phyloP scores from a whole-genome alignment of 1,139 yeast species.

The Wickerhamiella pararugosa region DNA sequence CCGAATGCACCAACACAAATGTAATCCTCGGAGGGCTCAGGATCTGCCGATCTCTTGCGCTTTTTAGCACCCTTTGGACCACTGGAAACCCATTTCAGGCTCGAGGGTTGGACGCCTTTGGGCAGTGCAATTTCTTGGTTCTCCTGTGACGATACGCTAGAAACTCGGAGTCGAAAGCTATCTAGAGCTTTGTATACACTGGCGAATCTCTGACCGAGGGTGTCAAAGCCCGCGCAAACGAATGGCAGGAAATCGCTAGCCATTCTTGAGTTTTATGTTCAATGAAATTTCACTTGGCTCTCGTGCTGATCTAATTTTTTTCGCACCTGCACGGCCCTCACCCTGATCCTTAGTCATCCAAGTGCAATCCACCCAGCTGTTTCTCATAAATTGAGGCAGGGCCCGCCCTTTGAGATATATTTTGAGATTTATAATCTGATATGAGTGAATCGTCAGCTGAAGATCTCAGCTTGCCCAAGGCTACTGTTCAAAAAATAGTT shows the following conservation, averaged over 20 bases:
- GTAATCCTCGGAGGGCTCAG: slow-evolving; percentile 23
- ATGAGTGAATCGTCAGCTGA: slow-evolving; percentile 20
- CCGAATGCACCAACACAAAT: slow-evolving; percentile 60
- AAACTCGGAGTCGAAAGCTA: slow-evolving; percentile 55
- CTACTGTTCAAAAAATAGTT: slow-evolving; percentile 91
- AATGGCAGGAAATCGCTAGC: slow-evolving; percentile 11
- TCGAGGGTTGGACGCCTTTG: slow-evolving; percentile 37
- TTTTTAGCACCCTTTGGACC: slow-evolving; percentile 14
- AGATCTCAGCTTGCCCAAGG: slow-evolving; percentile 31
- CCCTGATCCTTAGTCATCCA: no score
- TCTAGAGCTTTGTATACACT: slow-evolving; percentile 59
- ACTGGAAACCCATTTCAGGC: slow-evolving; percentile 38
- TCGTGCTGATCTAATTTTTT: no score
- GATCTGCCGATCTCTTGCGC: slow-evolving; percentile 23
- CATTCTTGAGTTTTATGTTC: no score
- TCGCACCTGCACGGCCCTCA: no score
- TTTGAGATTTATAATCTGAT: neutral
- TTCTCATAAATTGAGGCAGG: neutral
- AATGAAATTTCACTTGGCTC: no score
- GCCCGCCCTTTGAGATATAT: neutral
- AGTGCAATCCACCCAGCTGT: no score
- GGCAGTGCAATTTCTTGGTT: slow-evolving; percentile 33
- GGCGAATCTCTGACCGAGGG: slow-evolving; percentile 46
- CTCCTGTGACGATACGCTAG: slow-evolving; percentile 34
- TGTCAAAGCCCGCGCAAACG: slow-evolving; percentile 33